Percentiles rank a stretch among this genome's conserved stretches.
These are phyloP conservation scores for Albugo laibachii DNA, from an alignment of 352 stramenopile species.

Conservation along the genomic window DNA sequence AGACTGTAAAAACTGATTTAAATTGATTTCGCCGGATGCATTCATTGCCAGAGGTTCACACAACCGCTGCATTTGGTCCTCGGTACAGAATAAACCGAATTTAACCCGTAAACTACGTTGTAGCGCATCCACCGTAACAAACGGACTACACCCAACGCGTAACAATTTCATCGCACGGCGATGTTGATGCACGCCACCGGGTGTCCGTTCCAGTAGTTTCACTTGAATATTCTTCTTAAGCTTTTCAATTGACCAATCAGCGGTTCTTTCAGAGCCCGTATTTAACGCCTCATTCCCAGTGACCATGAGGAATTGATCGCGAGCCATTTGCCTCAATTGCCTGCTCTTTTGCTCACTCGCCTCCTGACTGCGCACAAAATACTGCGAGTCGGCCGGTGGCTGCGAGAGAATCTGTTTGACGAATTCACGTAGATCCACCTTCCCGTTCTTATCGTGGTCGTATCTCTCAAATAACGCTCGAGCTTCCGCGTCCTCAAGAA, in stretches of 20 bases:
- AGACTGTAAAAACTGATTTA: conserved; percentile 58
- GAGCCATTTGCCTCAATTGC: conserved; percentile 31
- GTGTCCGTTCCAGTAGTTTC: conserved; percentile 62
- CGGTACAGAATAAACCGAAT: conserved; percentile 57
- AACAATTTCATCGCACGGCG: conserved; percentile 67
- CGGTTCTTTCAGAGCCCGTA: conserved; percentile 19
- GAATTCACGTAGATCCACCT: conserved; percentile 69
- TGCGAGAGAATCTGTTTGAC: conserved; percentile 53
- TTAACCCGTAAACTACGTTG: conserved; percentile 60
- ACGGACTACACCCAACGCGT: conserved; percentile 33
- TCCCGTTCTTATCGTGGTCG: conserved; percentile 58
- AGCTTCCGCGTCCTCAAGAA: conserved; percentile 47
- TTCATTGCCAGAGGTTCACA: conserved; percentile 42
- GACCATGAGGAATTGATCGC: conserved; percentile 29
- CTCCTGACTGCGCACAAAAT: conserved; percentile 57
- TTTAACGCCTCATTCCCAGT: conserved; percentile 12
- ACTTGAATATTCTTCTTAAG: conserved; percentile 53
- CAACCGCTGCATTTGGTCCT: conserved; percentile 45
- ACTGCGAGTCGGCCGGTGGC: conserved; percentile 52
- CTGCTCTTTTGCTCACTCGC: conserved; percentile 34
- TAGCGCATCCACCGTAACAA: conserved; percentile 45
- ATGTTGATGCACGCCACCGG: conserved; percentile 55
- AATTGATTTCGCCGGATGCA: conserved; percentile 45
- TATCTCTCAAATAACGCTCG: conserved; percentile 72
- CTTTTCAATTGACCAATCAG: conserved; percentile 39